These are phyloP conservation scores for Ophioceras dolichostomum DNA, from an alignment of 2,329 filamentous ascomycete genomes.

Conservation along the genomic window DNA sequence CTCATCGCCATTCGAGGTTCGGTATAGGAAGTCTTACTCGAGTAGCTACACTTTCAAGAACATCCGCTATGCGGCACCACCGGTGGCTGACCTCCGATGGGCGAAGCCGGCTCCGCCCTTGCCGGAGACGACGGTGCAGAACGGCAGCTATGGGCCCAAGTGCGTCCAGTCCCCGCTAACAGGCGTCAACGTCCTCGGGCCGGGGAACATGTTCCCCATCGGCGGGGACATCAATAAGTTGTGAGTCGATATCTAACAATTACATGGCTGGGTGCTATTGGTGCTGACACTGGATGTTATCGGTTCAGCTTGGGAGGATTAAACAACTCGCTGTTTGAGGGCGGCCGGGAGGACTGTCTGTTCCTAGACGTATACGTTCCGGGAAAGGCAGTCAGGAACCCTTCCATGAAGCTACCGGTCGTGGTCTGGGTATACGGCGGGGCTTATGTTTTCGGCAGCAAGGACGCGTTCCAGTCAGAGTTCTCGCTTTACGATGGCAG, in stretches of 20 bases:
- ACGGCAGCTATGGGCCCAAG: conserved; percentile 13
- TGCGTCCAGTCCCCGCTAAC: conserved; percentile 13
- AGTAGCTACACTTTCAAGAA: conserved; percentile 25
- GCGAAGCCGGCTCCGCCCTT: conserved; percentile 17
- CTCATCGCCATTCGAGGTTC: not conserved
- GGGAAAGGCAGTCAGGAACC: conserved; percentile 22
- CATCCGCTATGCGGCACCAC: conserved; percentile 29
- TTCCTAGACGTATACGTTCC: conserved; percentile 38
- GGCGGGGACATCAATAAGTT: conserved; percentile 21
- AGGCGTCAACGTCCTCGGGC: conserved; percentile 17
- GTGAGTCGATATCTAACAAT: conserved; percentile 8
- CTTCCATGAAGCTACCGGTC: conserved; percentile 25
- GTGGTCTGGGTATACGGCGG: conserved; percentile 21
- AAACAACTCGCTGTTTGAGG: conserved; percentile 17
- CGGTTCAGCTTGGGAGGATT: conserved; percentile 16
- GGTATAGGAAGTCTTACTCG: not conserved
- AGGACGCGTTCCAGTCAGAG: conserved; percentile 19
- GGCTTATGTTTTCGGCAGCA: conserved; percentile 17
- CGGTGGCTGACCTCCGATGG: conserved; percentile 25
- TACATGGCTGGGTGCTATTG: not conserved
- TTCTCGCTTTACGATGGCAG: conserved; percentile 25
- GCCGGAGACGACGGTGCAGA: conserved; percentile 11
- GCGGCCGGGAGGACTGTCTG: conserved; percentile 30
- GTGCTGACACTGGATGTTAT: not conserved
- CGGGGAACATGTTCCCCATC: conserved; percentile 18